Conservation (phyloP, 345 rosid genomes). For the Hibiscus trionum region DNA sequence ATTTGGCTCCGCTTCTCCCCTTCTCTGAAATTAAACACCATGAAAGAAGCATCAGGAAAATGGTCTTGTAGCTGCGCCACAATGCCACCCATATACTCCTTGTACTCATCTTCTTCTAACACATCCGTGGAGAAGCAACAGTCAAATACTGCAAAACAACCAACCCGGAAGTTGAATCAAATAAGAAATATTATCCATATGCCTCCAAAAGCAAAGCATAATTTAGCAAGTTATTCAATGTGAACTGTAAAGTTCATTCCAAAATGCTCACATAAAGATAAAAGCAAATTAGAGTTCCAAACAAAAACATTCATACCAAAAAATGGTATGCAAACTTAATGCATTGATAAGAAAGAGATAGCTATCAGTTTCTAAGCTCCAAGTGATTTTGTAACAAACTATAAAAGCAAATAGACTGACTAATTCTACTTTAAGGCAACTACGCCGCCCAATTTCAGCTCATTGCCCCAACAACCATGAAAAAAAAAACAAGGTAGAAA, state of each 20-base stretch:
- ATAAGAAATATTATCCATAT: neutral
- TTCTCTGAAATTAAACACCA: slow-evolving; percentile 96
- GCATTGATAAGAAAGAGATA: neutral
- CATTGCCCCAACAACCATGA: neutral
- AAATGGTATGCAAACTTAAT: neutral
- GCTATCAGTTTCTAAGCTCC: slow-evolving; percentile 2
- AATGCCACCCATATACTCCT: slow-evolving; percentile 84
- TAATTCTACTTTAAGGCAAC: slow-evolving; percentile 7
- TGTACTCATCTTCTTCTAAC: slow-evolving; percentile 92
- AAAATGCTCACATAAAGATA: neutral
- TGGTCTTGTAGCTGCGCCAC: slow-evolving; percentile 92
- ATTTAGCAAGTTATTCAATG: neutral
- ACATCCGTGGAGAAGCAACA: slow-evolving; percentile 95
- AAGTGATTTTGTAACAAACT: neutral
- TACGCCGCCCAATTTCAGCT: neutral
- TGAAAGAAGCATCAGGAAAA: slow-evolving; percentile 91
- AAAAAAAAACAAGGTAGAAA: neutral
- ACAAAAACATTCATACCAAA: neutral
- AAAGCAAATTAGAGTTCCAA: neutral
- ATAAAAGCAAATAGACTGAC: slow-evolving; percentile 5
- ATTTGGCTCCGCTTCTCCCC: slow-evolving; percentile 89
- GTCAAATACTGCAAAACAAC: slow-evolving; percentile 70
- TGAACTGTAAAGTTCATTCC: neutral
- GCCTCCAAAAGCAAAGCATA: neutral
- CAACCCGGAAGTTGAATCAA: neutral